A percentile compares a stretch with the other conserved stretches of the same genome.
These are phyloP conservation scores for Trifolium fragiferum DNA, from an alignment of 306 rosid species.

Conservation along the genomic window DNA sequence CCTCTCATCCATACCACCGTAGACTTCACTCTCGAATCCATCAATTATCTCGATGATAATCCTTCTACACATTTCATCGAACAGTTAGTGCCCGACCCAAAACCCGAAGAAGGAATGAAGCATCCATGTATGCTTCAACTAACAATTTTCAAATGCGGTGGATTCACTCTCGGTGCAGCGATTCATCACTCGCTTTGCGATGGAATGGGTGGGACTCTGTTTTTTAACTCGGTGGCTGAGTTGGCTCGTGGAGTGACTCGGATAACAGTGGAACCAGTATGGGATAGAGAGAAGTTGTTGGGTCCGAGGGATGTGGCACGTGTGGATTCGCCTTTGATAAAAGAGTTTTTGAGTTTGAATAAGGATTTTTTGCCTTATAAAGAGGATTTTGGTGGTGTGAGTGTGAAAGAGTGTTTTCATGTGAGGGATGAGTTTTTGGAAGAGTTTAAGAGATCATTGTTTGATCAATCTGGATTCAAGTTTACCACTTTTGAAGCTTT, in stretches of 20 bases:
- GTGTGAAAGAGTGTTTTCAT: constrained; percentile 60
- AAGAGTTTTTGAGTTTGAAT: constrained; percentile 61
- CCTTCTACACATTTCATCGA: constrained; percentile 54
- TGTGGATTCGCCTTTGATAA: constrained; percentile 48
- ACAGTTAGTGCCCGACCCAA: constrained; percentile 69
- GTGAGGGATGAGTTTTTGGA: constrained; percentile 66
- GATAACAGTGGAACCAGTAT: constrained; percentile 52
- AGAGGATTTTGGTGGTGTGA: constrained; percentile 45
- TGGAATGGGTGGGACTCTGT: constrained; percentile 74
- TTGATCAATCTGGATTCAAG: constrained; percentile 56
- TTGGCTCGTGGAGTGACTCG: constrained; percentile 66
- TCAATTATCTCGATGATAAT: constrained; percentile 64
- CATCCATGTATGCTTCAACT: constrained; percentile 74
- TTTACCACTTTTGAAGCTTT: constrained; percentile 89
- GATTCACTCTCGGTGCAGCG: constrained; percentile 78
- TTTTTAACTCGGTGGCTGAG: constrained; percentile 78
- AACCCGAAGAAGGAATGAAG: constrained; percentile 49
- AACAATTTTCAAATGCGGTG: constrained; percentile 76
- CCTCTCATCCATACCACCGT: constrained; percentile 63
- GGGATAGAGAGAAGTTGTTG: constrained; percentile 61
- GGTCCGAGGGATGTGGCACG: constrained; percentile 60
- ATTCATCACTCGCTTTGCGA: constrained; percentile 75
- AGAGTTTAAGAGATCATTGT: constrained; percentile 49
- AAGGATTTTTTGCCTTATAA: constrained; percentile 53
- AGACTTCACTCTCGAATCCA: constrained; percentile 59